phyloP scores from a whole-genome alignment of 78 protist genomes.

The Capsaspora owczarzaki region DNA sequence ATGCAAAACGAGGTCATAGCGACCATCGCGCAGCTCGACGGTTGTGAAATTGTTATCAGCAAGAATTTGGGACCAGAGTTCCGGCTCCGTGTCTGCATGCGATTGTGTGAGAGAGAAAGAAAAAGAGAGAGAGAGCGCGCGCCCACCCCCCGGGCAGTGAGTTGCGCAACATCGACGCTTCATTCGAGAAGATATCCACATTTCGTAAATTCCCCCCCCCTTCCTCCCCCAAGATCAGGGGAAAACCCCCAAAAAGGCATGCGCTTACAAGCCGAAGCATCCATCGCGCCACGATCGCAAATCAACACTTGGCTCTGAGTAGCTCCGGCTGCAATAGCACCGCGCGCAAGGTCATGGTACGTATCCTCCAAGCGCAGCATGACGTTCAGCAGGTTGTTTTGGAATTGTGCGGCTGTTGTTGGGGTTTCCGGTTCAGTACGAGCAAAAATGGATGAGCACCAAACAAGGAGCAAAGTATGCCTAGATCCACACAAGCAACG shows the following conservation, averaged over 20 bases:
- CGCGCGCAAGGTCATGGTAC: neutral
- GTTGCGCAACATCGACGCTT: too few relatives aligned
- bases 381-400: neutral
- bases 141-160: neutral
- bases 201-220: too few relatives aligned
- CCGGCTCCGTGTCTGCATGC: neutral
- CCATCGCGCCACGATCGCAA: slow-evolving; percentile 27
- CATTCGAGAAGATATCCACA: neutral
- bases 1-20: slow-evolving; percentile 6
- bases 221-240: too few relatives aligned
- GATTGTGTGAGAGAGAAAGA: too few relatives aligned
- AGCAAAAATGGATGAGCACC: neutral
- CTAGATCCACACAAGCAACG: neutral
- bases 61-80: neutral
- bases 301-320: neutral
- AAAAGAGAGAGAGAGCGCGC: neutral
- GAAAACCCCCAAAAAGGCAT: too few relatives aligned
- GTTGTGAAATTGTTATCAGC: neutral
- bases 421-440: too few relatives aligned
- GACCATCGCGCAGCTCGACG: slow-evolving; percentile 9
- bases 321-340: neutral
- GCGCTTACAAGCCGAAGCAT: slow-evolving; percentile 3
- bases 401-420: slow-evolving; percentile 7
- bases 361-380: neutral
- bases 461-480: neutral